A percentile compares a stretch with the other conserved stretches of the same genome.
These are phyloP conservation scores for Cladophialophora immunda DNA, from an alignment of 2,329 filamentous ascomycete genomes.

Conservation along the genomic window DNA sequence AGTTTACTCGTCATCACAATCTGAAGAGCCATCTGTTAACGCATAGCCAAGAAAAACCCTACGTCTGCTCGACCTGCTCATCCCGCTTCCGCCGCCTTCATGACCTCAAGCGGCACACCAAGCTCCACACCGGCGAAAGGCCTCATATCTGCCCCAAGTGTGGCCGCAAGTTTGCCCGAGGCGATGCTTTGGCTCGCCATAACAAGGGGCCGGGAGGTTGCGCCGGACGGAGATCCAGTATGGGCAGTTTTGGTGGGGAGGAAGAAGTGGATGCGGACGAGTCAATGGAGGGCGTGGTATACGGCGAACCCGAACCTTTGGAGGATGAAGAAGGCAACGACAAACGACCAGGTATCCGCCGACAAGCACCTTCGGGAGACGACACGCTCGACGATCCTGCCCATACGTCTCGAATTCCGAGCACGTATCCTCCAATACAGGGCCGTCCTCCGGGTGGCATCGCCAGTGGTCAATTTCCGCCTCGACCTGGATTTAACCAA, in stretches of 20 bases:
- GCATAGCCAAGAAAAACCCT: slow-evolving; percentile 98
- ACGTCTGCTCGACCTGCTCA: slow-evolving; percentile 90
- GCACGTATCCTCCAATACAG: slow-evolving; percentile 79
- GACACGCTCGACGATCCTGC: slow-evolving; percentile 49
- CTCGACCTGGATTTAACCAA: slow-evolving; percentile 63
- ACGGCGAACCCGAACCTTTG: slow-evolving; percentile 61
- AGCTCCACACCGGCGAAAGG: slow-evolving; percentile 94
- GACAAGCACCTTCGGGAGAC: slow-evolving; percentile 69
- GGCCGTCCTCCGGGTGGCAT: slow-evolving; percentile 59
- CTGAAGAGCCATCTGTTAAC: slow-evolving; percentile 96
- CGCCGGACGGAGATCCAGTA: slow-evolving; percentile 86
- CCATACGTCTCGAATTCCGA: slow-evolving; percentile 65
- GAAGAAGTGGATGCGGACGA: slow-evolving; percentile 67
- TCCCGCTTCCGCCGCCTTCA: slow-evolving; percentile 92
- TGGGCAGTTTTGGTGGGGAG: slow-evolving; percentile 82
- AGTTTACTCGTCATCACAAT: slow-evolving; percentile 97
- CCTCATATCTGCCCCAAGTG: slow-evolving; percentile 96
- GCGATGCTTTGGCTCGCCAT: slow-evolving; percentile 92
- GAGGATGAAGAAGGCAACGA: slow-evolving; percentile 57
- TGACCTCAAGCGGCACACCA: slow-evolving; percentile 94
- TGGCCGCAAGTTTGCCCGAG: slow-evolving; percentile 91
- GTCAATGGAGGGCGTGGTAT: slow-evolving; percentile 70
- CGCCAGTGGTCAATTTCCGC: slow-evolving; percentile 68
- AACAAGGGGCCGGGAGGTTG: slow-evolving; percentile 96
- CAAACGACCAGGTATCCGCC: slow-evolving; percentile 70